A percentile compares a stretch with the other conserved stretches of the same genome.
Evolutionary conservation across 1,284 basidiomycete species (phyloP).

Genomic region (Malassezia japonica): DNA sequence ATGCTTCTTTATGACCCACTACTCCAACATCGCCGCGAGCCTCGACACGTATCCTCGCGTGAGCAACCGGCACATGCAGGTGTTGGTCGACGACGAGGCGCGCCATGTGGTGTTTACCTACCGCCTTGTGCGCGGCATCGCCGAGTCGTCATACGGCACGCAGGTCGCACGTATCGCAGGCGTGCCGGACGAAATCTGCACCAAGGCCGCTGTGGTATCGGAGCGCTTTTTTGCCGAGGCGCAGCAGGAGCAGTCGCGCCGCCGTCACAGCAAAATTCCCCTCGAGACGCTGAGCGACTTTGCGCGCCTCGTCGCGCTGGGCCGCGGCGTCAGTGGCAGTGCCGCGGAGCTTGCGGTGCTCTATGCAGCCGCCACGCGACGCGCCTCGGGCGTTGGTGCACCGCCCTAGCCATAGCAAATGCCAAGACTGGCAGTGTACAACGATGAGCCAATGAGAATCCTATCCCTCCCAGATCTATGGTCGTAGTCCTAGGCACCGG

Average conservation of each 20-base stretch:
- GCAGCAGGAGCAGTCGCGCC: slow-evolving; percentile 29
- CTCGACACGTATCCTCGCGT: slow-evolving; percentile 42
- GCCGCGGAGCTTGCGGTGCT: not conserved
- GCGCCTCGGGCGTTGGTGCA: no score
- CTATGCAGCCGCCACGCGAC: not conserved
- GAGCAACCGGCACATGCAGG: slow-evolving; percentile 47
- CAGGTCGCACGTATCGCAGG: slow-evolving; percentile 46
- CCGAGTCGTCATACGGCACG: slow-evolving; percentile 71
- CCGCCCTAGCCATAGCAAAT: no score
- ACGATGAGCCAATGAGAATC: no score
- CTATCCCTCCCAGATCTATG: no score
- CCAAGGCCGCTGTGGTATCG: slow-evolving; percentile 37
- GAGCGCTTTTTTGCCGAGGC: slow-evolving; percentile 34
- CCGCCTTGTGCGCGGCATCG: slow-evolving; percentile 53
- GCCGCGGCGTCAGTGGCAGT: not conserved
- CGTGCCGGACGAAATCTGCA: slow-evolving; percentile 39
- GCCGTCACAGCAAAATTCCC: slow-evolving; percentile 30
- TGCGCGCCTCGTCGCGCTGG: slow-evolving; percentile 33
- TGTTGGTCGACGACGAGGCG: slow-evolving; percentile 40
- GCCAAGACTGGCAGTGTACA: no score
- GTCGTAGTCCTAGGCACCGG: no score
- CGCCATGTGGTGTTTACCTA: slow-evolving; percentile 47
- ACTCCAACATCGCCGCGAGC: slow-evolving; percentile 37
- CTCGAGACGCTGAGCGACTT: slow-evolving; percentile 40
- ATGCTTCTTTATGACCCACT: slow-evolving; percentile 47